Conservation (phyloP, 2,329 filamentous ascomycete genomes). For the Colletotrichum cereale region DNA sequence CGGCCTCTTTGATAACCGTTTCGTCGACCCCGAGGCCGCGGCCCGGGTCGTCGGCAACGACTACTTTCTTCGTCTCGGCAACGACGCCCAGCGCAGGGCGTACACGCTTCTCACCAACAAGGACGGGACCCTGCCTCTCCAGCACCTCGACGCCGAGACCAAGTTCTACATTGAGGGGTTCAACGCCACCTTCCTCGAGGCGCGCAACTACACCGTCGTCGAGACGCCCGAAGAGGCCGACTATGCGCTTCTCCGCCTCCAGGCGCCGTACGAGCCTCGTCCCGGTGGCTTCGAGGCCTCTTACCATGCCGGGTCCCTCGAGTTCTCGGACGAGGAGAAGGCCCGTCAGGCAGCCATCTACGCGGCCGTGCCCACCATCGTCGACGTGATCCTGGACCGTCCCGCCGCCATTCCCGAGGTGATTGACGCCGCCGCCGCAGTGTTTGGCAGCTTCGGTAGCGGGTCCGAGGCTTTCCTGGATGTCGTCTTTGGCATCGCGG, state of each 20-base stretch:
- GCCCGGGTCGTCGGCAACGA: constrained; percentile 57
- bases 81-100: constrained; percentile 46
- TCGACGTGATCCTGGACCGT: constrained; percentile 59
- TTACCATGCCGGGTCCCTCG: constrained; percentile 56
- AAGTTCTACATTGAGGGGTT: constrained; percentile 43
- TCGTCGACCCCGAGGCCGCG: constrained; percentile 59
- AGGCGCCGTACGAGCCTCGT: constrained; percentile 54
- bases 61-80: constrained; percentile 50
- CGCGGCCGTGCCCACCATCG: constrained; percentile 53
- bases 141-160: constrained; percentile 12
- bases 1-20: constrained; percentile 65
- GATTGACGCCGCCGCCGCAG: constrained; percentile 52
- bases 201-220: constrained; percentile 50
- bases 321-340: constrained; percentile 51
- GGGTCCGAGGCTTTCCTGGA: constrained; percentile 58
- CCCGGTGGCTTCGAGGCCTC: constrained; percentile 54
- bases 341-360: constrained; percentile 50
- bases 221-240: constrained; percentile 54
- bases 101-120: constrained; percentile 47
- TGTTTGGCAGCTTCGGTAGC: constrained; percentile 57
- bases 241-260: constrained; percentile 55
- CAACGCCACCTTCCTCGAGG: constrained; percentile 39
- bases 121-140: constrained; percentile 43
- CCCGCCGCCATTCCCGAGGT: constrained; percentile 57
- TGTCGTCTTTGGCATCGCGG: constrained; percentile 53